Evolutionary conservation across 495 filamentous ascomycete genomes (phyloP).

Genomic region (Daldinia vernicosa): DNA sequence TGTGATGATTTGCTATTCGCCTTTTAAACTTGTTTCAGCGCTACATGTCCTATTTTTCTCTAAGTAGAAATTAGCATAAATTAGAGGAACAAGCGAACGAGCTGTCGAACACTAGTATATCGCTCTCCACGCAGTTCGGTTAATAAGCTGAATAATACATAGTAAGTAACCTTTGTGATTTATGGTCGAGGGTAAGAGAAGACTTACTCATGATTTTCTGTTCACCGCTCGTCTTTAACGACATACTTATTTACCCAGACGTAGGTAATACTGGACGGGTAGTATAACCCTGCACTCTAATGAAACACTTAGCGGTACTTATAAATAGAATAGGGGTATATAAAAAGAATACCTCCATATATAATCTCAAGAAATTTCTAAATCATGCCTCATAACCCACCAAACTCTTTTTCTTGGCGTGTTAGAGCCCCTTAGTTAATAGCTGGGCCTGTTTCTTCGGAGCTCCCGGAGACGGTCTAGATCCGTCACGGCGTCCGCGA

Average conservation of each 20-base stretch:
- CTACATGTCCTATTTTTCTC: background rate
- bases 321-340: background rate
- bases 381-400: background rate
- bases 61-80: conserved; percentile 1
- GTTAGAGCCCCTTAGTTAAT: background rate
- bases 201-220: background rate
- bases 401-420: background rate
- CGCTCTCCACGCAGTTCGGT: background rate
- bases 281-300: background rate
- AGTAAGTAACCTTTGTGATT: background rate
- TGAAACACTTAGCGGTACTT: background rate
- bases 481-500: background rate
- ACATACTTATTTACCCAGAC: background rate
- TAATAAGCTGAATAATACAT: background rate
- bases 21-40: background rate
- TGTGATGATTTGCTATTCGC: background rate
- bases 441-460: background rate
- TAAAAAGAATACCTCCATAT: background rate
- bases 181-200: background rate
- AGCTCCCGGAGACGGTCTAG: background rate
- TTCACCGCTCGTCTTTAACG: background rate
- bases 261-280: background rate
- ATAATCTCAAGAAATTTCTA: background rate
- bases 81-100: conserved; percentile 9
- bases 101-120: background rate